Base-by-base conservation (phyloP, 495 filamentous ascomycete species). In the Aspergillus hancockii region DNA sequence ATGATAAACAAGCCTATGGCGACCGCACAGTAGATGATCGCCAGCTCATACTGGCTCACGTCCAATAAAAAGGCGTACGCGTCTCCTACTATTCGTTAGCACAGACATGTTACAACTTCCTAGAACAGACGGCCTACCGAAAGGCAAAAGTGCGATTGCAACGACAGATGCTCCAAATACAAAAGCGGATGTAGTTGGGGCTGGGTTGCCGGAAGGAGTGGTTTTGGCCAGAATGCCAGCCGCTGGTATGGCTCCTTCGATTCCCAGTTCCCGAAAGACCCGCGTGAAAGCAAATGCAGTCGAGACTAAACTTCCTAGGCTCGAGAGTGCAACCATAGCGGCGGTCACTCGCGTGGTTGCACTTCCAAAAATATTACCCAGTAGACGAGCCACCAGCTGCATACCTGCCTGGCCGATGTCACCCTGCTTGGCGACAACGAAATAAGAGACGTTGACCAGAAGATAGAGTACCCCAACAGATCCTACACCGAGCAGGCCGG, bases 1-100 rank as follows among this genome's bases (percentile, higher is more conserved):
- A 52, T 51, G 49, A 58, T 43, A 32, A 57, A 57, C 16, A 62
- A 41, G 18, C 54, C 51, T 30, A 52, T 38, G 28, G 31, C 50
- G 19, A 63, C 16, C 22, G 49, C 23, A 8, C 38, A 38, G 22
- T 54, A 54, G 50, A 51, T 23, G 23, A 43, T 22, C 22, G 28
- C 19, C n/a, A 55, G 31, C n/a, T 30, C 22, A 16, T 43, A 22
- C 19, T 58, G 57, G 54, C 23, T 30, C 3, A 43, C 55, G 14
- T 50, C 49, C 23, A 54, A 9, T 21, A 54, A n/a, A n/a, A 54
- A 54, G 22, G 22, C 40, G n/a, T 54, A 54, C 2, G 52, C 40
- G 18, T 54, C 52, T 9, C 52, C 52, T 54, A 18, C 1, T 21
- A n/a, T n/a, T 16, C 12, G 22, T 51, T 32, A 51, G 49, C 22